Evolutionary conservation across 202 grass and related monocot genomes (phyloP), one percentile per base, ranked within the genome.

Genomic region (Carex sylvatica): DNA sequence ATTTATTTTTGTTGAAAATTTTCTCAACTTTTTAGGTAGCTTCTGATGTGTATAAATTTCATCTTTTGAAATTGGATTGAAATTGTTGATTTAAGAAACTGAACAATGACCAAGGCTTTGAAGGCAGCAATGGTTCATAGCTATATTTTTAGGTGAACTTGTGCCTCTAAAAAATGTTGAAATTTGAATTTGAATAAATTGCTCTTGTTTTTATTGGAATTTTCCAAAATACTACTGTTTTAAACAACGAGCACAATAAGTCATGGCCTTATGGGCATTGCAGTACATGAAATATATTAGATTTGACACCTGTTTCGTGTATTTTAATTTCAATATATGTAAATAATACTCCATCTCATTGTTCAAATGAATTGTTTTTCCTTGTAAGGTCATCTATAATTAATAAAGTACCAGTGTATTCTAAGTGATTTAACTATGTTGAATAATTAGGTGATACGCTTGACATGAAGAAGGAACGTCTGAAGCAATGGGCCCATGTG

Each of bases 401-500:
- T 47, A n/a, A 42, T 63, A n/a, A 61, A 49, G 61, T 65, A 53
- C 22, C 46, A 74, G 11, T 54, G 47, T 11, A 36, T 81, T 67
- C 61, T 67, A 55, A 82, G 12, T 42, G 44, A 68, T 52, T 81
- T 55, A 54, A 51, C 40, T 81, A 8, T 67, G 40, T 44, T 85
- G 31, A 69, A 56, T 6, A 16, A 75, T 82, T 72, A 97, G 93
- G 86, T 31, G 93, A 97, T 51, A 53, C 82, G 31, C 91, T 91
- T 70, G 93, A 97, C 78, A 88, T 83, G 84, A 89, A 93, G 73
- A 93, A 97, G 91, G 88, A 74, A 86, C 87, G 87, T 55, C 80
- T 97, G 83, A 97, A 93, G 87, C 91, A 97, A 84, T 97, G 93
- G 93, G 93, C 93, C n/a, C 91, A 97, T 66, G 91, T 97, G 66